Evolutionary conservation across 805 yeast species (phyloP).

Genomic region (Pichia membranifaciens): DNA sequence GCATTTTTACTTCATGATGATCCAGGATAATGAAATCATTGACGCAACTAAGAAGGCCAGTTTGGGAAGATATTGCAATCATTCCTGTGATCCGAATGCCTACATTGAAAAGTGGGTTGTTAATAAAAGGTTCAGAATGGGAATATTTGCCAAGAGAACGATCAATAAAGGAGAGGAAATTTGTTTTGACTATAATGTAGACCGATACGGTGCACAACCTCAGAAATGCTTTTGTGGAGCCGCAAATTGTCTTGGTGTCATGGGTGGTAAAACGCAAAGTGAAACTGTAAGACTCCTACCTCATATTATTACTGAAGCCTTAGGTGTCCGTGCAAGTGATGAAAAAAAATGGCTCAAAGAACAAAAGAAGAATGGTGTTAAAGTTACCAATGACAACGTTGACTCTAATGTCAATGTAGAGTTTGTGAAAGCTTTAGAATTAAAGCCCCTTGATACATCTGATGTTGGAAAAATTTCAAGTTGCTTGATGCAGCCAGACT

Average conservation of each 20-base stretch:
- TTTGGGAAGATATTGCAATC: slow-evolving; percentile 88
- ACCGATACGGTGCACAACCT: slow-evolving; percentile 89
- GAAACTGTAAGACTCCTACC: slow-evolving; percentile 83
- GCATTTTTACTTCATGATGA: slow-evolving; percentile 95
- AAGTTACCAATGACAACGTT: slow-evolving; percentile 44
- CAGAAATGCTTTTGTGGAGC: slow-evolving; percentile 95
- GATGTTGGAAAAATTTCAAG: slow-evolving; percentile 79
- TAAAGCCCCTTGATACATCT: slow-evolving; percentile 42
- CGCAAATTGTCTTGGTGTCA: slow-evolving; percentile 81
- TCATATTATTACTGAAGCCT: slow-evolving; percentile 75
- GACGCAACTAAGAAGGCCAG: slow-evolving; percentile 92
- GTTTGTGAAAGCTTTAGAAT: slow-evolving; percentile 55
- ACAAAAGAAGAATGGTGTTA: slow-evolving; percentile 44
- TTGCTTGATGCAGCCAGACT: slow-evolving; percentile 64
- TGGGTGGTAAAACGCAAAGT: slow-evolving; percentile 97
- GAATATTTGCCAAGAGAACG: slow-evolving; percentile 78
- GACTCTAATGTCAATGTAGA: slow-evolving; percentile 57
- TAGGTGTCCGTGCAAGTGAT: slow-evolving; percentile 63
- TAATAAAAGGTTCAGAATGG: slow-evolving; percentile 85
- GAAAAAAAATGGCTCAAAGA: slow-evolving; percentile 69
- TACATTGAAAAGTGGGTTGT: slow-evolving; percentile 97
- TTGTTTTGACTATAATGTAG: slow-evolving; percentile 90
- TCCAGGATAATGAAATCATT: slow-evolving; percentile 85
- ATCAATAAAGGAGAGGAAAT: slow-evolving; percentile 80
- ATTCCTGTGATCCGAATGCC: slow-evolving; percentile 92